phyloP scores from a whole-genome alignment of 495 filamentous ascomycete genomes.

The Aspergillus taichungensis region DNA sequence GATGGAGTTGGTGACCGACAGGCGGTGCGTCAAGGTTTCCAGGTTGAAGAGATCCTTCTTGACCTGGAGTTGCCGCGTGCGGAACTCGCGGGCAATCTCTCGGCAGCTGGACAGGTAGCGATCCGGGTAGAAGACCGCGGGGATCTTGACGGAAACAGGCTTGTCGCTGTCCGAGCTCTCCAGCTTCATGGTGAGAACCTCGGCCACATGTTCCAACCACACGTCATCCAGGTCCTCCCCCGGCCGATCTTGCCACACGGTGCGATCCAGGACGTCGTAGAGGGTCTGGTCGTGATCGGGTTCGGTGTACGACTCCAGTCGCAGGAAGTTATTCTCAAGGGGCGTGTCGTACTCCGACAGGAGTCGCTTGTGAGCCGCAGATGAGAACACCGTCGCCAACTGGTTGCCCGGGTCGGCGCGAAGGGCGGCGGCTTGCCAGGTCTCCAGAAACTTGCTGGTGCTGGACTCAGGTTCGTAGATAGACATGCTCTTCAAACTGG shows the following conservation, averaged over 20 bases:
- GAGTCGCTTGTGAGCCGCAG: slow-evolving; percentile 29
- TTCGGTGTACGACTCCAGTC: slow-evolving; percentile 32
- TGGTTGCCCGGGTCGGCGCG: slow-evolving; percentile 31
- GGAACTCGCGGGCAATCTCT: slow-evolving; percentile 44
- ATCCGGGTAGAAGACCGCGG: slow-evolving; percentile 66
- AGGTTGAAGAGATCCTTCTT: slow-evolving; percentile 33
- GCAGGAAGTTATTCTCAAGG: slow-evolving; percentile 31
- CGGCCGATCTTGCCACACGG: slow-evolving; percentile 51
- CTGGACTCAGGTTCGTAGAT: slow-evolving; percentile 25
- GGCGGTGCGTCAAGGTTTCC: slow-evolving; percentile 27
- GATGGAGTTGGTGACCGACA: slow-evolving; percentile 15
- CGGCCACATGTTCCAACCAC: slow-evolving; percentile 48
- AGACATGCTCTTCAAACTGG: slow-evolving; percentile 33
- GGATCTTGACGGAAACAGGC: slow-evolving; percentile 54
- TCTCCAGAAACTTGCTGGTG: slow-evolving; percentile 28
- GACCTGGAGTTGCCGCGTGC: slow-evolving; percentile 27
- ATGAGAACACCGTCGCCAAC: slow-evolving; percentile 29
- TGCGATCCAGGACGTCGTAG: slow-evolving; percentile 63
- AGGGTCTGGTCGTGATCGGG: slow-evolving; percentile 44
- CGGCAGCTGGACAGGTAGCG: slow-evolving; percentile 58
- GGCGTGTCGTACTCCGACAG: slow-evolving; percentile 24
- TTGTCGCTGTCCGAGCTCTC: slow-evolving; percentile 37
- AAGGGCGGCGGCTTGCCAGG: slow-evolving; percentile 36
- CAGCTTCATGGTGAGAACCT: slow-evolving; percentile 60
- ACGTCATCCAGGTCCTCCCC: slow-evolving; percentile 44